Evolutionary conservation across 2,329 filamentous ascomycete species (phyloP), one percentile per base, ranked within the genome.

Genomic region (Myrmaecium sp.): DNA sequence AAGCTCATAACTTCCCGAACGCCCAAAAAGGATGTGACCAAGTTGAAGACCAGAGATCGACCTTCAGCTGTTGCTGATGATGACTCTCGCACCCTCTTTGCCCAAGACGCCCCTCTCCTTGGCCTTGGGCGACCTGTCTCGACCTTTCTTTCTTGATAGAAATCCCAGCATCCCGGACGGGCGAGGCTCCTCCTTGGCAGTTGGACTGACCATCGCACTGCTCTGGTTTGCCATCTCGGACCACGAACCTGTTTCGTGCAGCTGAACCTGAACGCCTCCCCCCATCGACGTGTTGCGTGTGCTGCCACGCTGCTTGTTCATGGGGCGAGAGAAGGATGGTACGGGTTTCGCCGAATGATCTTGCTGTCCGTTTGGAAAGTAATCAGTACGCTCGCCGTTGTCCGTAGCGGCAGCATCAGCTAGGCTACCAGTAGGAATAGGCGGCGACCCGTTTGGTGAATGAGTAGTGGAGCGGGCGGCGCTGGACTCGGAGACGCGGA

Each of bases 21-120:
- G n/a, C n/a, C n/a, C n/a, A n/a, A n/a, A n/a, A n/a, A n/a, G n/a
- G n/a, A n/a, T n/a, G n/a, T n/a, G n/a, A n/a, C n/a, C n/a, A n/a
- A n/a, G n/a, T n/a, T n/a, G n/a, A n/a, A n/a, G n/a, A n/a, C n/a
- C n/a, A n/a, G n/a, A n/a, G n/a, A n/a, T n/a, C n/a, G n/a, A n/a
- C n/a, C 11, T 29, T 51, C 39, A 54, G 10, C 49, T 51, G 30
- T 52, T 53, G 37, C 51, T 53, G 39, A 62, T 57, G 27, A 62
- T 52, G 26, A 62, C 58, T 38, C 89, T 66, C 7, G 89, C 84
- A 10, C 89, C 89, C 49, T 95, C 84, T 47, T 95, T 95, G 30
- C 89, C 89, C 31, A 98, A 48, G 5, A 98, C 84, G 31, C 89
- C 89, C 29, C 82, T 69, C 55, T 95, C 84, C 50, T 82, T 86